phyloP scores from a whole-genome alignment of 1,139 yeast species.

The Kodamaea plutei region DNA sequence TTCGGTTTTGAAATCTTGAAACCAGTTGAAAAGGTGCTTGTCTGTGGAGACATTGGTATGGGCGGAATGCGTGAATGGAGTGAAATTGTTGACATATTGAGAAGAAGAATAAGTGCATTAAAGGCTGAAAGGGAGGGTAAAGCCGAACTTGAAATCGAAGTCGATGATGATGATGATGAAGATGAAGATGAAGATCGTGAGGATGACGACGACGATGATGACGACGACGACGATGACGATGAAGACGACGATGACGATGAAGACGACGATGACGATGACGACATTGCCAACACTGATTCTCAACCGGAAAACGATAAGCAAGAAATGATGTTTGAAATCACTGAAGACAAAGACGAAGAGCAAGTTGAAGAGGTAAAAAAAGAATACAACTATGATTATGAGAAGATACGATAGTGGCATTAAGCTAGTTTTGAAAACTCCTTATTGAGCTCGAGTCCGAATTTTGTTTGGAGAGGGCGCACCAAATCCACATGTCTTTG shows the following conservation, averaged over 20 bases:
- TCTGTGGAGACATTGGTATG: conserved; percentile 95
- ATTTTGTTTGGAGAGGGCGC: conserved; percentile 7
- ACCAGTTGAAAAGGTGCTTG: conserved; percentile 90
- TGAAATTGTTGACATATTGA: conserved; percentile 78
- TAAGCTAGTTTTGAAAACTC: conserved; percentile 7
- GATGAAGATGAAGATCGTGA: conserved; percentile 20
- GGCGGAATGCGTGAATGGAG: conserved; percentile 99
- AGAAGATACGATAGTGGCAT: conserved; percentile 5
- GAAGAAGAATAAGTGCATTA: conserved; percentile 44
- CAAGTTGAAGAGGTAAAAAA: conserved; percentile 3
- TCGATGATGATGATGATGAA: conserved; percentile 26
- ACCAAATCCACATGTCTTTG: conserved; percentile 7
- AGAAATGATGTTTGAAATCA: conserved; percentile 37
- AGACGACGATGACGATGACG: conserved; percentile 35
- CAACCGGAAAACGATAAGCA: conserved; percentile 19
- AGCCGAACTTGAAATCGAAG: conserved; percentile 15
- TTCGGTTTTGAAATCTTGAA: conserved; percentile 70
- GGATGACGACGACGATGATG: conserved; percentile 28
- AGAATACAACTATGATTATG: conserved; percentile 7
- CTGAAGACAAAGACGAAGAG: conserved; percentile 14
- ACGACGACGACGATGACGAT: conserved; percentile 29
- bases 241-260: conserved; percentile 38
- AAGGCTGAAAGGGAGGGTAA: conserved; percentile 26
- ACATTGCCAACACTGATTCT: conserved; percentile 22
- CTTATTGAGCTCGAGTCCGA: conserved; percentile 7